These are phyloP conservation scores for Monosporascus sp. DNA, from an alignment of 2,329 filamentous ascomycete genomes.

Conservation along the genomic window DNA sequence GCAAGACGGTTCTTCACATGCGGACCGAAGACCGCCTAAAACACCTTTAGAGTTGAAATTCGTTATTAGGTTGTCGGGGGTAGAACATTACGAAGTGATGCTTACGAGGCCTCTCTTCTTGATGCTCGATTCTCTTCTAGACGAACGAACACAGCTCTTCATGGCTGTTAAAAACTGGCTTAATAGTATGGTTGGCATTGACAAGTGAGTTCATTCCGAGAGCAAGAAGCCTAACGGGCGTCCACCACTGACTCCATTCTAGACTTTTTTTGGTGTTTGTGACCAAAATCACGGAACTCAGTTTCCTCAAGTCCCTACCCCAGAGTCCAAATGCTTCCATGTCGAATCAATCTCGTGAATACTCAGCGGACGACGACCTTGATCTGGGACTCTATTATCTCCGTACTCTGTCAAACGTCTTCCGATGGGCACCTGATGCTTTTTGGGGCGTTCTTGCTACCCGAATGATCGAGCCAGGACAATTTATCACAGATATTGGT, in stretches of 20 bases:
- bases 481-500: conserved; percentile 45
- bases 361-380: conserved; percentile 59
- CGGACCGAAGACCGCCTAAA: conserved; percentile 36
- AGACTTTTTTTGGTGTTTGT: conserved; percentile 59
- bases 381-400: conserved; percentile 76
- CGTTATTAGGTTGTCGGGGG: conserved; percentile 42
- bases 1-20: conserved; percentile 48
- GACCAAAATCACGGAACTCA: conserved; percentile 49
- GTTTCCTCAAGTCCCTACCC: conserved; percentile 40
- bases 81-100: conserved; percentile 64
- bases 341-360: conserved; percentile 25
- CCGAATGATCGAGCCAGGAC: conserved; percentile 46
- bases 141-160: conserved; percentile 67
- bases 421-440: conserved; percentile 61
- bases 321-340: conserved; percentile 16
- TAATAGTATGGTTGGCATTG: conserved; percentile 57
- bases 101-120: conserved; percentile 77
- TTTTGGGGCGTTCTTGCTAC: conserved; percentile 67
- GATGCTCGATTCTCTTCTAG: conserved; percentile 70
- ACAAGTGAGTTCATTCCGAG: conserved; percentile 43
- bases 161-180: conserved; percentile 79
- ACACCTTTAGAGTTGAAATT: conserved; percentile 29
- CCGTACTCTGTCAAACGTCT: conserved; percentile 65
- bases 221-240: neutral
- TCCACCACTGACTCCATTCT: conserved; percentile 13